phyloP scores from a whole-genome alignment of 305 asterid species.

The Fraxinus dipetala region DNA sequence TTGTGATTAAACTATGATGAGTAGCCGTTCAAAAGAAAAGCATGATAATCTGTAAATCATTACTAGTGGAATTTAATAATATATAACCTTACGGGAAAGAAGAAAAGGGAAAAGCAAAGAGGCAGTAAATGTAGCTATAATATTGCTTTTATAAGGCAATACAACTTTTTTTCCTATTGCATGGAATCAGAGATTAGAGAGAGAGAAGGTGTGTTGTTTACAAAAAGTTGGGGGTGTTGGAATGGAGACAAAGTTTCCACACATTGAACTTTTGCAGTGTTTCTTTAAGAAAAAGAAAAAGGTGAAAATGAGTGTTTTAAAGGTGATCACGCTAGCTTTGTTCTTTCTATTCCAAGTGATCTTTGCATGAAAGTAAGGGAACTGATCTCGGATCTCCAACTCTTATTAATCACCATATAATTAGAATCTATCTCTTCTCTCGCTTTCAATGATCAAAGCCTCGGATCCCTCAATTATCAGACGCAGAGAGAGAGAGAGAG shows the following conservation, averaged over 20 bases:
- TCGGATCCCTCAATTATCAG: constrained; percentile 61
- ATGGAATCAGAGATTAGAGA: constrained; percentile 26
- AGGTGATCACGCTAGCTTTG: constrained; percentile 46
- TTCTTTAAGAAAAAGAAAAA: constrained; percentile 52
- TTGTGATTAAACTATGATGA: background rate
- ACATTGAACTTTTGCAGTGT: constrained; percentile 64
- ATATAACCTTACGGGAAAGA: constrained; percentile 19
- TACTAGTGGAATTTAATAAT: background rate
- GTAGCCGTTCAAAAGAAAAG: constrained; percentile 38
- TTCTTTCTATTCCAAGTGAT: constrained; percentile 37
- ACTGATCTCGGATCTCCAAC: constrained; percentile 51
- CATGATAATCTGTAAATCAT: constrained; percentile 59
- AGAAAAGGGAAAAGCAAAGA: constrained; percentile 34
- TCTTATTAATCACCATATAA: constrained; percentile 17
- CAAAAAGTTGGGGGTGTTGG: constrained; percentile 24
- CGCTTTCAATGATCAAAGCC: constrained; percentile 38
- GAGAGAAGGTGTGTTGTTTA: background rate
- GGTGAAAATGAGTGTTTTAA: constrained; percentile 42
- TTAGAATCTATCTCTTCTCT: constrained; percentile 9
- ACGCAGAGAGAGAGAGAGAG: constrained; percentile 15
- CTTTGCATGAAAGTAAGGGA: constrained; percentile 75
- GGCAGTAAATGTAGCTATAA: constrained; percentile 14
- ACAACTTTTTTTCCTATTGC: constrained; percentile 50
- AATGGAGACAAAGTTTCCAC: constrained; percentile 92
- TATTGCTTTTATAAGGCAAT: constrained; percentile 48